These are phyloP conservation scores for Alloascoidea hylecoeti DNA, from an alignment of 805 yeast genomes.

Conservation along the genomic window DNA sequence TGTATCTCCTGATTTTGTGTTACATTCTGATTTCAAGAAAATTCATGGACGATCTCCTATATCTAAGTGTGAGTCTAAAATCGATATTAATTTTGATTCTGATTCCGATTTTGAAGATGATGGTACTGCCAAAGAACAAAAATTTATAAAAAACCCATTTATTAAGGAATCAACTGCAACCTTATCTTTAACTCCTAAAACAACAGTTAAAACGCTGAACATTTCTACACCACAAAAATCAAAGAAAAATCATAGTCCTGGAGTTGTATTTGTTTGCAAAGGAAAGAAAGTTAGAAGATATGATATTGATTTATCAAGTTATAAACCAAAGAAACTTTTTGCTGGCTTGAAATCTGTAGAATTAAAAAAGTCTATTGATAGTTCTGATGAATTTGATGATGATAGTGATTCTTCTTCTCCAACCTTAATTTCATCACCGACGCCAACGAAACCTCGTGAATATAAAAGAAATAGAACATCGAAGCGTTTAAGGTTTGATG, in stretches of 20 bases:
- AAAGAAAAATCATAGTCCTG: background rate
- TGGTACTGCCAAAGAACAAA: too few species aligned
- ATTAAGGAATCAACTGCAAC: background rate
- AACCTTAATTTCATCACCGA: too few species aligned
- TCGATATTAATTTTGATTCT: background rate
- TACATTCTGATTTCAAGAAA: background rate
- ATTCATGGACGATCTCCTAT: background rate
- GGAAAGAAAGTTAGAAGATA: constrained; percentile 1
- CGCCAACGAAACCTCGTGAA: too few species aligned
- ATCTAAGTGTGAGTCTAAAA: background rate
- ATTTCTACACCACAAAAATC: too few species aligned
- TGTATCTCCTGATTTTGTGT: background rate
- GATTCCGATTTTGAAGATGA: background rate
- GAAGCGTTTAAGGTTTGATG: too few species aligned
- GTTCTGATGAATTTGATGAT: too few species aligned
- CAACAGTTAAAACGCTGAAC: too few species aligned
- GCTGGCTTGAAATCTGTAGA: too few species aligned
- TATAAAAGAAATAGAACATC: too few species aligned
- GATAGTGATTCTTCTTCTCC: too few species aligned
- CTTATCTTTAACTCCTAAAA: background rate
- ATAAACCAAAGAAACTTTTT: background rate
- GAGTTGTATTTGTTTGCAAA: background rate
- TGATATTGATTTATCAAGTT: background rate
- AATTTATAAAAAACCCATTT: background rate
- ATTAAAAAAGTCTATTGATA: too few species aligned